A percentile compares a stretch with the other conserved stretches of the same genome.
phyloP scores from a whole-genome alignment of 78 protist genomes.

The Dictyostelium brefeldianum region DNA sequence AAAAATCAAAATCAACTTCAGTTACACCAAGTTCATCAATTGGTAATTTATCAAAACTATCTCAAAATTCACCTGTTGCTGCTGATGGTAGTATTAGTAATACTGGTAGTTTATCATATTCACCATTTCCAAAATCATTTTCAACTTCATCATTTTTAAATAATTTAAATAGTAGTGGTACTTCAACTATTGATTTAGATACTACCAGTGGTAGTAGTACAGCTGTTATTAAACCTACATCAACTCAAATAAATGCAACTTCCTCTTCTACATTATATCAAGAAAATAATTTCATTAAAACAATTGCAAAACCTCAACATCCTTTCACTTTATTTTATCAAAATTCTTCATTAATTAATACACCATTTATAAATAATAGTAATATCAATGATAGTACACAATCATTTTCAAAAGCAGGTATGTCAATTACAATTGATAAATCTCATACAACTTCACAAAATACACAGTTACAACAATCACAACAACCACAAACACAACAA shows the following conservation, averaged over 20 bases:
- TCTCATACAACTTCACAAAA: background rate
- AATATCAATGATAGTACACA: background rate
- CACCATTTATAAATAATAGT: background rate
- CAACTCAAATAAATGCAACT: background rate
- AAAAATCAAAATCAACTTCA: background rate
- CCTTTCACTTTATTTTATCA: background rate
- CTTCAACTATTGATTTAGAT: background rate
- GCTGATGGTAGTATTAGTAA: background rate
- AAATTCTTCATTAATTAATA: background rate
- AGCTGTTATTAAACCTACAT: background rate
- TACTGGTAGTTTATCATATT: background rate
- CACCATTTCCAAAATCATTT: background rate
- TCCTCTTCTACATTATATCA: background rate
- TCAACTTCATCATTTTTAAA: background rate
- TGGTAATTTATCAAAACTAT: background rate
- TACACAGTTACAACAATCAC: background rate
- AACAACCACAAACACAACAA: background rate
- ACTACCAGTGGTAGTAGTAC: too few species aligned
- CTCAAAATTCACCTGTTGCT: background rate
- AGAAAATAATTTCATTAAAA: background rate
- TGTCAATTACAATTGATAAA: constrained; percentile 7
- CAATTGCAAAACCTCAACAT: background rate
- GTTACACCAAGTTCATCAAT: background rate
- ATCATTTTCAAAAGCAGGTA: constrained; percentile 1
- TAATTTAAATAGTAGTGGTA: background rate